Conservation (phyloP, 1,284 basidiomycete species). For the Irpex rosettiformis region DNA sequence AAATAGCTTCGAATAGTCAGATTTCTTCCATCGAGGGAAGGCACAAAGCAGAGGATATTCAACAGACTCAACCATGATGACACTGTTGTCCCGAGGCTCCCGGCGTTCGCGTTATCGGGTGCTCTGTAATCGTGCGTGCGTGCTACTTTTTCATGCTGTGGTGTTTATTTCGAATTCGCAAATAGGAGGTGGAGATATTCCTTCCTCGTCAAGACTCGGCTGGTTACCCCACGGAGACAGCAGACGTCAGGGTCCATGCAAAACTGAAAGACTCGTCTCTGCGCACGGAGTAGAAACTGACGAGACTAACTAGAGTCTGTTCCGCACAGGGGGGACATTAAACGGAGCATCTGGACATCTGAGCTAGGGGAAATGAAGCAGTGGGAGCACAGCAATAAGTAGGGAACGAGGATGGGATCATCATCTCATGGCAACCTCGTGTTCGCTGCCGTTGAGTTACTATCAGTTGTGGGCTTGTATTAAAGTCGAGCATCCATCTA, state of each 20-base stretch:
- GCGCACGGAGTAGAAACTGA: background rate
- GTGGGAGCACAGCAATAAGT: background rate
- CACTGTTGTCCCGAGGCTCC: background rate
- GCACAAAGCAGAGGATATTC: background rate
- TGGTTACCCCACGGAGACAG: background rate
- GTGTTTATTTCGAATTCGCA: slow-evolving; percentile 3
- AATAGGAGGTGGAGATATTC: too few relatives aligned
- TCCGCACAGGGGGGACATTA: background rate
- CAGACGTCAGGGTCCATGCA: background rate
- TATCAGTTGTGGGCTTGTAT: background rate
- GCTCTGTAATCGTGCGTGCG: background rate
- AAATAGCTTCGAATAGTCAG: background rate
- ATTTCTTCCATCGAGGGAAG: background rate
- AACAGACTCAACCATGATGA: background rate
- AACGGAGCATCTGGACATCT: background rate
- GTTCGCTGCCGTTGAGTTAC: slow-evolving; percentile 1
- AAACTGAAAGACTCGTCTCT: background rate
- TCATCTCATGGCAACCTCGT: slow-evolving; percentile 13
- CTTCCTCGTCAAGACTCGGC: too few relatives aligned
- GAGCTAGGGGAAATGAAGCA: background rate
- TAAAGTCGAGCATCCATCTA: background rate
- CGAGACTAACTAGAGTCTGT: background rate
- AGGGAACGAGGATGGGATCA: background rate
- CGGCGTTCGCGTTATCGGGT: background rate
- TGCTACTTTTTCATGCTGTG: slow-evolving; percentile 3